phyloP scores from a whole-genome alignment of 75 land plant species.

The Sequoiadendron giganteum region DNA sequence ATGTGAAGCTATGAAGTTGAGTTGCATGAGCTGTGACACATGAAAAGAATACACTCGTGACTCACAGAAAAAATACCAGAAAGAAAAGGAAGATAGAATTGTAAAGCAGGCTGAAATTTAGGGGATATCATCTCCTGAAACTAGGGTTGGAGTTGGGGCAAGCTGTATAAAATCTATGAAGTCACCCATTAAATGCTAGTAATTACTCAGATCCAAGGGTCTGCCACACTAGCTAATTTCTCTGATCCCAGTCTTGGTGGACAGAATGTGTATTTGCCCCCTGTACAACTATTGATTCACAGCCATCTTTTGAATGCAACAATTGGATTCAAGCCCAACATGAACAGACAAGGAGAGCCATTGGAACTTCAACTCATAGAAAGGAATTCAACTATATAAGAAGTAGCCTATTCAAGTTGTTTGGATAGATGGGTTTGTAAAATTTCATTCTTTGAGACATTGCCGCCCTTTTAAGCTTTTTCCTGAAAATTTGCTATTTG shows the following conservation, averaged over 20 bases:
- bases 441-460: too few species aligned
- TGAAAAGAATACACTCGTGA: neutral
- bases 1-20: neutral
- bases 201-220: too few species aligned
- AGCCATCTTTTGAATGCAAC: neutral
- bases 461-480: too few species aligned
- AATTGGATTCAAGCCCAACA: neutral
- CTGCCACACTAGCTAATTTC: neutral
- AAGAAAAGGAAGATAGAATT: neutral
- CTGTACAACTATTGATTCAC: neutral
- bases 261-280: neutral
- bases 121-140: neutral
- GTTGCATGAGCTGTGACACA: neutral
- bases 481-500: too few species aligned
- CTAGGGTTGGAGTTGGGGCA: neutral
- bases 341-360: neutral
- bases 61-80: neutral
- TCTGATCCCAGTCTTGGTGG: neutral
- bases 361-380: neutral
- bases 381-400: too few species aligned
- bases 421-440: too few species aligned
- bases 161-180: neutral
- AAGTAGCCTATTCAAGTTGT: too few species aligned
- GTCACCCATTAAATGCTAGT: neutral
- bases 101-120: neutral